A percentile compares a stretch with the other conserved stretches of the same genome.
Conservation (phyloP, 208 protist genomes). For the Trypanosoma caninum region DNA sequence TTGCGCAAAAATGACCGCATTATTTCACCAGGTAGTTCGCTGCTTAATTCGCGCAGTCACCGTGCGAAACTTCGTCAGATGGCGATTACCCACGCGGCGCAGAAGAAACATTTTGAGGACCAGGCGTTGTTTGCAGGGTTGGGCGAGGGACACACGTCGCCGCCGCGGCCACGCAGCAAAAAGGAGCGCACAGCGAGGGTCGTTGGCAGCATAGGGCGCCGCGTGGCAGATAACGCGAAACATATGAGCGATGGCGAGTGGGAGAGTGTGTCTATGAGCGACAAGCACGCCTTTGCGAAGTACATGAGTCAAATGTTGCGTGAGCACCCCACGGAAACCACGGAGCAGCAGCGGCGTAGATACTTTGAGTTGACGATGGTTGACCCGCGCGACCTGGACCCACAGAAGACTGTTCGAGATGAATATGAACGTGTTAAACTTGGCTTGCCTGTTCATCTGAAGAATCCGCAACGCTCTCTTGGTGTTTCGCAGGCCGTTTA, state of each 20-base stretch:
- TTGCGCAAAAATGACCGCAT: constrained; percentile 10
- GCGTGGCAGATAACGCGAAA: constrained; percentile 61
- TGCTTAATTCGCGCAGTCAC: constrained; percentile 66
- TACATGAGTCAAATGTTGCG: constrained; percentile 60
- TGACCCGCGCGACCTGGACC: constrained; percentile 65
- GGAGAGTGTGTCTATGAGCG: constrained; percentile 65
- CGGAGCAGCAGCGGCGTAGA: constrained; percentile 81
- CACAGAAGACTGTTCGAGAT: constrained; percentile 50
- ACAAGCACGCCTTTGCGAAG: constrained; percentile 78
- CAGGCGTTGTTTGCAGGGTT: constrained; percentile 64
- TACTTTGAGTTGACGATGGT: constrained; percentile 86
- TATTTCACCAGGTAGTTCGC: constrained; percentile 57
- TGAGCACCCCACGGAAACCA: constrained; percentile 61
- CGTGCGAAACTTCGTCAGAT: constrained; percentile 46
- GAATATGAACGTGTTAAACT: constrained; percentile 79
- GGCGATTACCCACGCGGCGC: constrained; percentile 23
- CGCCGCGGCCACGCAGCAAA: constrained; percentile 28
- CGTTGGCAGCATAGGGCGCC: constrained; percentile 29
- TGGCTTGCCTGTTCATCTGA: constrained; percentile 70
- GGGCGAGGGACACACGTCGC: constrained; percentile 19
- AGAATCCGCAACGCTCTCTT: constrained; percentile 59
- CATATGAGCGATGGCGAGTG: constrained; percentile 78
- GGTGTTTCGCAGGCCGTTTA: constrained; percentile 79
- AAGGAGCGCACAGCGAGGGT: constrained; percentile 37
- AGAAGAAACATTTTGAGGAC: constrained; percentile 40